Evolutionary conservation across 2,329 filamentous ascomycete genomes (phyloP).

Genomic region (Colletotrichum viniferum): DNA sequence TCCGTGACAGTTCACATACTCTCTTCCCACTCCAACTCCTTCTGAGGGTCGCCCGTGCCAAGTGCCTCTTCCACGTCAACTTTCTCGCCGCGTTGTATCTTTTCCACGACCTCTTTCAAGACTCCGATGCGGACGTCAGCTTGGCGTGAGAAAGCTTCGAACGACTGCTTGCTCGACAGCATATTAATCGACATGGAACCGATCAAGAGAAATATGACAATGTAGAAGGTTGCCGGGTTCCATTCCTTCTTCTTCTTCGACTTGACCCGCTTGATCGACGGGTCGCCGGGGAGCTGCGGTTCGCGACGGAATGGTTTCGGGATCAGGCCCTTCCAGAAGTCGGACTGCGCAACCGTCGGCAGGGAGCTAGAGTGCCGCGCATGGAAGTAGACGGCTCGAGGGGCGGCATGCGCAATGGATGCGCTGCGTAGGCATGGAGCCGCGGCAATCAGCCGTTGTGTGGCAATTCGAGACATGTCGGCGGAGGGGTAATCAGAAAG

Average conservation of each 20-base stretch:
- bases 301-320: conserved; percentile 67
- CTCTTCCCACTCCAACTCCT: conserved; percentile 88
- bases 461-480: conserved; percentile 6
- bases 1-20: conserved; percentile 50
- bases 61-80: conserved; percentile 85
- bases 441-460: not conserved
- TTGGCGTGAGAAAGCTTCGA: conserved; percentile 72
- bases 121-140: conserved; percentile 80
- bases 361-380: conserved; percentile 41
- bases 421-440: not conserved
- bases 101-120: conserved; percentile 76
- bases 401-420: not conserved
- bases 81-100: conserved; percentile 72
- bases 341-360: conserved; percentile 58
- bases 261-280: conserved; percentile 33
- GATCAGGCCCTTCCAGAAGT: conserved; percentile 73
- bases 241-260: conserved; percentile 64
- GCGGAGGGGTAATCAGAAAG: not conserved
- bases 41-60: conserved; percentile 75
- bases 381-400: not conserved
- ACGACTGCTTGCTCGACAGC: conserved; percentile 79
- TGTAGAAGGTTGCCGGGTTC: conserved; percentile 85
- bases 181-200: conserved; percentile 96
- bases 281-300: conserved; percentile 36
- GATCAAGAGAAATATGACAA: conserved; percentile 82